Evolutionary conservation across 176 grass and related monocot species (phyloP), one percentile per base, ranked within the genome.

Genomic region (Thinopyrum elongatum): DNA sequence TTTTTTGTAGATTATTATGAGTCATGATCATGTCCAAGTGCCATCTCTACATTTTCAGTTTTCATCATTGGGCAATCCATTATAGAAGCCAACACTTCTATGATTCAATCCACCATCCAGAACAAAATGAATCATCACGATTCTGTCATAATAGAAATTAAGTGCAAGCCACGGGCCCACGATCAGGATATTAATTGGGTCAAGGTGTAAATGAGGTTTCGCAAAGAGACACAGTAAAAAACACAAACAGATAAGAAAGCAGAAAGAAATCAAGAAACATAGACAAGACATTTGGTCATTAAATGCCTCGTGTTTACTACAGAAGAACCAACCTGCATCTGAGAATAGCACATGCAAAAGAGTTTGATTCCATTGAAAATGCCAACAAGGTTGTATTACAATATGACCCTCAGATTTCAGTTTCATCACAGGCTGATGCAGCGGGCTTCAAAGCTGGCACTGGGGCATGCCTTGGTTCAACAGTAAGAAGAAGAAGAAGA

Each of bases 1-100:
- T n/a, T n/a, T n/a, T n/a, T n/a, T n/a, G n/a, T n/a, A n/a, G n/a
- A n/a, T n/a, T n/a, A n/a, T n/a, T n/a, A n/a, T n/a, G n/a, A n/a
- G n/a, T n/a, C n/a, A 3, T n/a, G n/a, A n/a, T 36, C 72, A 51
- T 75, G 27, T 65, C 44, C 44, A 55, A 41, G 27, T 64, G 87
- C 66, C 75, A 80, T 74, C 49, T 83, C 42, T 87, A 25, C 41
- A 73, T 65, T 79, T 64, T 72, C 22, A n/a, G 33, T 66, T 74
- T 74, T 89, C 76, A 84, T 67, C 66, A 89, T 31, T 73, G 87
- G 76, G 82, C 42, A 61, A 66, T 73, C 39, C 34, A 84, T 34
- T 67, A 80, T 59, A 33, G 15, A 29, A 85, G 14, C 25, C 17
- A 38, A 44, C 5, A 39, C 57, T 51, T 51, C 22, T 8, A 60